Base-by-base conservation (phyloP, 257 asterid genomes). In the Dorcoceras hygrometricum region DNA sequence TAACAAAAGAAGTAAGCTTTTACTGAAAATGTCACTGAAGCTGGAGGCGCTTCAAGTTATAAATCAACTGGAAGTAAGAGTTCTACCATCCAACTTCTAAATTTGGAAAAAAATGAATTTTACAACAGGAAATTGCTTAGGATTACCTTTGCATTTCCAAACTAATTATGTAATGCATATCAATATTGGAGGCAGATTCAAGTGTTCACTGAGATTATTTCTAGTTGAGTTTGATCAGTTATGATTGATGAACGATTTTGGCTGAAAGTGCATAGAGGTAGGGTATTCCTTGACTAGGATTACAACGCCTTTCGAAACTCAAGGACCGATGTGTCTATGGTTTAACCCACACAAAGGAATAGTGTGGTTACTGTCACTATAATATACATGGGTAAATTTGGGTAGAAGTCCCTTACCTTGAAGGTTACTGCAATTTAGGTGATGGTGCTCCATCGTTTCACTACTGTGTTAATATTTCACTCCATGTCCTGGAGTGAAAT, bases 81-180 rank as follows among this genome's bases (percentile, higher is more conserved):
- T 34, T 34, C 43, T 34, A 34, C 43, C 43, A 34, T 8, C 43
- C 12, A 34, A 11, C 12, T 34, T 34, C 9, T 34, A 34, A 34
- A 34, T 34, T 34, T 34, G 43, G n/a, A n/a, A n/a, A 11, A 34
- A 34, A 34, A 26, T 63, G 20, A 53, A 53, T 24, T 64, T 71
- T 8, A 46, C 58, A 20, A 3, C 18, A 10, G 53, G 51, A 56
- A 29, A 6, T 70, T 22, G 20, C 23, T 69, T 23, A 5, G 11
- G 59, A 8, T 36, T 31, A 31, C 36, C 36, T 31, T 31, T 31
- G 36, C 6, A 6, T 31, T 31, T 2, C 36, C 36, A 31, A 31
- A 31, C 8, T 31, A 31, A 3, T 32, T 32, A 32, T 32, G 39
- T 32, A 32, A 32, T 32, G 39, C 39, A 32, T 8, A 8, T 32